Evolutionary conservation across 768 basidiomycete genomes (phyloP), one percentile per base, ranked within the genome.

Genomic region (Lactarius pseudohatsudake): DNA sequence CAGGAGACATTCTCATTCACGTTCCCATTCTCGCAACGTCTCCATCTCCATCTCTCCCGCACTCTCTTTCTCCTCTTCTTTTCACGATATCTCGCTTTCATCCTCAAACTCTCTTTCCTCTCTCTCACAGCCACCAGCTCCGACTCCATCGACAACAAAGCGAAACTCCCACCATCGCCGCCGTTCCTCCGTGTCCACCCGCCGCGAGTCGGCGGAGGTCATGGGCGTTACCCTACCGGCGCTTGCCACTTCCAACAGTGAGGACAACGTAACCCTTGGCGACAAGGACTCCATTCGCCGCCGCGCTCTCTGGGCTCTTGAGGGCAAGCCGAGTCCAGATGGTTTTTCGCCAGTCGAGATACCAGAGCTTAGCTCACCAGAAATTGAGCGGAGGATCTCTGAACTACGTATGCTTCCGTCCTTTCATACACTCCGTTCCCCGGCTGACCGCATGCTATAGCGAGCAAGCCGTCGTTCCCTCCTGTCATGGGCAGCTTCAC

Each of bases 201-300:
- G 93, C 67, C 84, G 83, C 70, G 94, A 96, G 79, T 94, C 92
- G 22, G 90, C 92, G 20, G 94, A 96, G 72, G 80, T 96, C 73
- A 95, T 96, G 91, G 92, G 92, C 32, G 84, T 92, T 15, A 77
- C 88, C 28, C 78, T 91, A 45, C 86, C 90, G 15, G 85, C 87
- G 67, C 81, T 92, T 30, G 85, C 86, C 6, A 72, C 82, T 10
- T 83, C 85, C 2, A 78, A 80, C 32, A 81, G 86, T 1, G 88
- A 92, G 38, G 87, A 90, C 74, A 86, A 86, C 71, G 78, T 89
- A 72, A 87, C 85, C 69, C 72, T 88, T 30, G 87, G 85, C 36
- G 88, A 90, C 71, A 87, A 85, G 77, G 89, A 91, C 70, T 92
- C 92, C 20, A 83, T 92, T 45, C 87, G 93, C 45, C 86, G 90